A percentile compares a stretch with the other conserved stretches of the same genome.
Evolutionary conservation across 345 rosid genomes (phyloP).

Genomic region (Ceriops zippeliana): DNA sequence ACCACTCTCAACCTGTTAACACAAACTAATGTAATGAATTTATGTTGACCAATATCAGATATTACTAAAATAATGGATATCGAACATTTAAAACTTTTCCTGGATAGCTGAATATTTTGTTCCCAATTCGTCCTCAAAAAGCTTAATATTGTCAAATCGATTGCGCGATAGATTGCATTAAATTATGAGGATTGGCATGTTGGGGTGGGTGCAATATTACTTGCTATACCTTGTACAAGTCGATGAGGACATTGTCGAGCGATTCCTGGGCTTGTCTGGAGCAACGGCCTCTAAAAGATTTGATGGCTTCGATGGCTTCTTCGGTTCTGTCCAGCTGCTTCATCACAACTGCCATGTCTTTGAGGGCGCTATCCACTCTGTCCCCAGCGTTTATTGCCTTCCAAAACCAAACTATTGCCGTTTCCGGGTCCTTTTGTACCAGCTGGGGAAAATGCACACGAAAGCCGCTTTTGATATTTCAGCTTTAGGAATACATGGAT

Average conservation of each 20-base stretch:
- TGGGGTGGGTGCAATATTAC: not conserved
- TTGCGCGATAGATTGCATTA: no score
- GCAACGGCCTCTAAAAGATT: conserved; percentile 76
- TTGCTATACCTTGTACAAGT: conserved; percentile 73
- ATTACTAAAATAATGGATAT: no score
- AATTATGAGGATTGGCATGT: not conserved
- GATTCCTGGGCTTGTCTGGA: conserved; percentile 81
- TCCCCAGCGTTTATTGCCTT: conserved; percentile 86
- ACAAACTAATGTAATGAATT: no score
- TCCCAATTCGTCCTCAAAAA: no score
- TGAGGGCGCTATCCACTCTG: conserved; percentile 85
- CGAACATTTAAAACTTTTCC: no score
- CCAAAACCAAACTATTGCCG: conserved; percentile 79
- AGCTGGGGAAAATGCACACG: conserved; percentile 34
- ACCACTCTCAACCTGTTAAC: no score
- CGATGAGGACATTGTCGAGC: conserved; percentile 87
- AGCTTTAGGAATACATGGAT: no score
- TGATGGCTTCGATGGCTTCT: conserved; percentile 94
- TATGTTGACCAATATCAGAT: no score
- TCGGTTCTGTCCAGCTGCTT: conserved; percentile 68
- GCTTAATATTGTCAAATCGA: no score
- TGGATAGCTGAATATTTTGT: no score
- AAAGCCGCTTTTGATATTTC: no score
- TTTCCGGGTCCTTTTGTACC: conserved; percentile 76
- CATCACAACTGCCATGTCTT: conserved; percentile 97